A percentile compares a stretch with the other conserved stretches of the same genome.
These are phyloP conservation scores for Xylariaceae sp. DNA, from an alignment of 2,329 filamentous ascomycete species.

Conservation along the genomic window DNA sequence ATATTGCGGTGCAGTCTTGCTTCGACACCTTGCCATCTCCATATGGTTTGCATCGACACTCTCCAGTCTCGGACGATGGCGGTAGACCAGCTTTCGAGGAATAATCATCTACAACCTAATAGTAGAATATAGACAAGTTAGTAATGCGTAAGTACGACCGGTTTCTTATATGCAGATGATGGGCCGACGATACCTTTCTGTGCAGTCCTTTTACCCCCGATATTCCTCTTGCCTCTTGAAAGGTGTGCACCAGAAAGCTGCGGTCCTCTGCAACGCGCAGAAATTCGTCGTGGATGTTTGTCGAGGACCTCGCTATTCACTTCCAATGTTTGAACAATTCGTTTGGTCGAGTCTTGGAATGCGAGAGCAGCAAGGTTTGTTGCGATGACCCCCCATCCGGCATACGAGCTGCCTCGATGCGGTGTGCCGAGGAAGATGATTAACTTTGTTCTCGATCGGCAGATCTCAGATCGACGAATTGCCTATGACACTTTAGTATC, in stretches of 20 bases:
- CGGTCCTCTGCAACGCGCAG: slow-evolving; percentile 21
- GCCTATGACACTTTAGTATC: slow-evolving; percentile 22
- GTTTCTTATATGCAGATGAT: not conserved
- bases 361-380: slow-evolving; percentile 31
- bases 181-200: slow-evolving; percentile 27
- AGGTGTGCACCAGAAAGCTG: slow-evolving; percentile 36
- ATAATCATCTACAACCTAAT: slow-evolving; percentile 36
- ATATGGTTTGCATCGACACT: slow-evolving; percentile 39
- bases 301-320: slow-evolving; percentile 35
- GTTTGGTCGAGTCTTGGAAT: slow-evolving; percentile 34
- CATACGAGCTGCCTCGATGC: slow-evolving; percentile 32
- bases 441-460: slow-evolving; percentile 27
- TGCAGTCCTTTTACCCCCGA: slow-evolving; percentile 33
- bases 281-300: slow-evolving; percentile 36
- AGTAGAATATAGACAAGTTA: slow-evolving; percentile 5
- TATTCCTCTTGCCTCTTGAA: slow-evolving; percentile 34
- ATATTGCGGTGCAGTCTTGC: slow-evolving; percentile 30
- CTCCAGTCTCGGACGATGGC: slow-evolving; percentile 31
- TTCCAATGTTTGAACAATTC: slow-evolving; percentile 29
- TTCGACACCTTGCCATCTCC: slow-evolving; percentile 33
- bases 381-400: slow-evolving; percentile 33
- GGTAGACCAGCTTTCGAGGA: slow-evolving; percentile 38
- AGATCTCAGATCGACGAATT: slow-evolving; percentile 28
- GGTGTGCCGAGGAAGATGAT: slow-evolving; percentile 40
- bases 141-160: not conserved